These are phyloP conservation scores for Gautieria morchelliformis DNA, from an alignment of 768 basidiomycete species.

Conservation along the genomic window DNA sequence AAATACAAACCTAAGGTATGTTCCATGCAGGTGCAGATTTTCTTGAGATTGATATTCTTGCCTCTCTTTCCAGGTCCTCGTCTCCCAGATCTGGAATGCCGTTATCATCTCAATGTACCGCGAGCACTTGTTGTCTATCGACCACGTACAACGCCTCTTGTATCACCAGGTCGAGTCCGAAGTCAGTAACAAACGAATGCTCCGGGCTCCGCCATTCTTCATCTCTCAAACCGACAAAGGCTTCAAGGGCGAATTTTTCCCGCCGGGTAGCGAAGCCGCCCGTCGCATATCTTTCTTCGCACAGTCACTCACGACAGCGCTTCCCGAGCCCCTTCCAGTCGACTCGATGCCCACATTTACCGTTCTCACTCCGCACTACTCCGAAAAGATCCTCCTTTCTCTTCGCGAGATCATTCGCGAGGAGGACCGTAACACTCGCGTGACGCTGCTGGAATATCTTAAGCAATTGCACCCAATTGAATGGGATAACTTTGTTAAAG, in stretches of 20 bases:
- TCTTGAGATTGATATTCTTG: background rate
- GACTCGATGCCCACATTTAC: constrained; percentile 99
- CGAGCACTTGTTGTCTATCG: constrained; percentile 94
- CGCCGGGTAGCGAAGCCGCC: constrained; percentile 88
- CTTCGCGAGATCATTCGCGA: constrained; percentile 97
- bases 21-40: background rate
- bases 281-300: constrained; percentile 98
- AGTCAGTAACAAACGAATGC: constrained; percentile 74
- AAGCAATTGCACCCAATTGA: constrained; percentile 98
- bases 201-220: constrained; percentile 97
- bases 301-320: constrained; percentile 89
- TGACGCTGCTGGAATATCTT: constrained; percentile 93
- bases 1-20: constrained; percentile 96
- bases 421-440: constrained; percentile 92
- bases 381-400: constrained; percentile 95
- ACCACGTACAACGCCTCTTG: constrained; percentile 93
- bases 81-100: constrained; percentile 99
- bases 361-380: constrained; percentile 98
- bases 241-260: constrained; percentile 82
- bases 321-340: constrained; percentile 91
- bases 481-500: constrained; percentile 99
- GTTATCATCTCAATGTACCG: constrained; percentile 99
- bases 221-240: constrained; percentile 72
- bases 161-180: constrained; percentile 94
- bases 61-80: constrained; percentile 51